A percentile compares a stretch with the other conserved stretches of the same genome.
These are phyloP conservation scores for Seiridium cupressi DNA, from an alignment of 2,329 filamentous ascomycete species.

Conservation along the genomic window DNA sequence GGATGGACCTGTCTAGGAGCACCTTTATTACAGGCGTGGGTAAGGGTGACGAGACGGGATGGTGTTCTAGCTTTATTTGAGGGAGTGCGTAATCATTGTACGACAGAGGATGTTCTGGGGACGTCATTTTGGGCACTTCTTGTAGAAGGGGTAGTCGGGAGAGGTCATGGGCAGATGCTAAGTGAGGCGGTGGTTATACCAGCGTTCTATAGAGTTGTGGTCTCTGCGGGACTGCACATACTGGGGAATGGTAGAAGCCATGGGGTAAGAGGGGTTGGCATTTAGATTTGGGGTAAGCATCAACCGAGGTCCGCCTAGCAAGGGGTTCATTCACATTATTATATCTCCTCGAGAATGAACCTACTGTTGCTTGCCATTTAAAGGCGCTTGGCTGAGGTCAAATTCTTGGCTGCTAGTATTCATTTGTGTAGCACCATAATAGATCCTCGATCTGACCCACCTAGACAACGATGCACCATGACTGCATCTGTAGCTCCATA, in stretches of 20 bases:
- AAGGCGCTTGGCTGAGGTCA: no score
- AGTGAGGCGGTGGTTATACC: no score
- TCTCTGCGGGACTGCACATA: no score
- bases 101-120: conserved; percentile 19
- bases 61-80: conserved; percentile 46
- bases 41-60: conserved; percentile 46
- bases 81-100: conserved; percentile 42
- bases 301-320: conserved; percentile 8
- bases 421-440: no score
- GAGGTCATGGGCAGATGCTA: no score
- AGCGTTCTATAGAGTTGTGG: no score
- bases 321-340: background rate
- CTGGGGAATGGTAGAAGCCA: background rate
- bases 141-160: background rate
- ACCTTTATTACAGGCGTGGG: conserved; percentile 63
- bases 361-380: no score
- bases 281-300: conserved; percentile 9
- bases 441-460: no score
- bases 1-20: conserved; percentile 61
- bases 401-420: no score
- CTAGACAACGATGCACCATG: no score
- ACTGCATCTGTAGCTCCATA: no score
- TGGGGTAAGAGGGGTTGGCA: background rate
- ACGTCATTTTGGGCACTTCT: conserved; percentile 6
- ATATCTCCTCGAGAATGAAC: no score